Conservation (phyloP, 371 early-diverging fungal species). For the Entomophthora muscae region DNA sequence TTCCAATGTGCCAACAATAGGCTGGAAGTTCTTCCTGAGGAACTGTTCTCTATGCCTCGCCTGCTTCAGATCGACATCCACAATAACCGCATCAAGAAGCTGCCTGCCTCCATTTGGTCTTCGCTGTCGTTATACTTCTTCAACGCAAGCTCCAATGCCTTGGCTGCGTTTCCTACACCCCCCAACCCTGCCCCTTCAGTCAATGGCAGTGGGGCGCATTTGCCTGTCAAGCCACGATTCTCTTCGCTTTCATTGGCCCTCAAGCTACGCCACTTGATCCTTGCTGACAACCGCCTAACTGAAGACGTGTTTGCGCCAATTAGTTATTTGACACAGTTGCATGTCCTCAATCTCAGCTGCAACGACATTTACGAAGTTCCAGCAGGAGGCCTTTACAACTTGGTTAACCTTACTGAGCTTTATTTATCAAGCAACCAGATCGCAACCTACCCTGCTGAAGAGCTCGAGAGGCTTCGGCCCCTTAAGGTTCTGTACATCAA, state of each 20-base stretch:
- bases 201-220: background rate
- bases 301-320: conserved; percentile 66
- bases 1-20: conserved; percentile 1
- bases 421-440: conserved; percentile 73
- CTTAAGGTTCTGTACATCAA: conserved; percentile 64
- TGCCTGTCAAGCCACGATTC: background rate
- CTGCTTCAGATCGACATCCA: conserved; percentile 36
- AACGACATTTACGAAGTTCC: conserved; percentile 76
- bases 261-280: conserved; percentile 27
- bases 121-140: conserved; percentile 39
- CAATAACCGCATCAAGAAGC: conserved; percentile 41
- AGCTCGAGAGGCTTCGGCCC: conserved; percentile 49
- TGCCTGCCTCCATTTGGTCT: conserved; percentile 76
- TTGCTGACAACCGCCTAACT: conserved; percentile 74
- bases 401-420: conserved; percentile 42
- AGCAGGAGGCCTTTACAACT: conserved; percentile 23
- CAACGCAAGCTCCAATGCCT: conserved; percentile 65
- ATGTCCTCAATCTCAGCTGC: conserved; percentile 58
- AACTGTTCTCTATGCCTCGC: conserved; percentile 25
- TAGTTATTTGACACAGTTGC: conserved; percentile 45
- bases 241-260: background rate
- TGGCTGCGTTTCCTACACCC: conserved; percentile 29
- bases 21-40: background rate
- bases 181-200: background rate
- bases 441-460: conserved; percentile 66